Conservation (phyloP, 2,329 filamentous ascomycete genomes). For the Cytospora leucostoma region DNA sequence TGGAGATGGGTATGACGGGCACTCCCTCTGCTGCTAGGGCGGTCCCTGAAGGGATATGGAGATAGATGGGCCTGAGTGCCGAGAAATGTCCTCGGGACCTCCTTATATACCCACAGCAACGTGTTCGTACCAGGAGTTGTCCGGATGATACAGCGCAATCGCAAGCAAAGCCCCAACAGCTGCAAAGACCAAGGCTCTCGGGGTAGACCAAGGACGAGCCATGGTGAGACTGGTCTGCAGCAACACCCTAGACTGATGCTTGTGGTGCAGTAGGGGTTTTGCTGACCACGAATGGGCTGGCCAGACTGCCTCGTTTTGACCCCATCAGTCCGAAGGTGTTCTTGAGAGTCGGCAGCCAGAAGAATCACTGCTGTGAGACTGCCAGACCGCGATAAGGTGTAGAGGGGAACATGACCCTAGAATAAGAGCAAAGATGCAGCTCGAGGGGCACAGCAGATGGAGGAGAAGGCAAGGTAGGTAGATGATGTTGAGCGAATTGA, state of each 20-base stretch:
- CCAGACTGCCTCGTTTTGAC: constrained; percentile 3
- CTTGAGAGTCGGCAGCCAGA: background rate
- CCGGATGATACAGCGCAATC: constrained; percentile 12
- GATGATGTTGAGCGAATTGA: constrained; percentile 5
- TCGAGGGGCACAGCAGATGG: constrained; percentile 14
- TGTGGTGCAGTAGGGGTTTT: constrained; percentile 12
- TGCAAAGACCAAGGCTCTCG: constrained; percentile 9
- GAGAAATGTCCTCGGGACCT: background rate
- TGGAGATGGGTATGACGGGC: background rate
- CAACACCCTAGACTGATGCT: constrained; percentile 11
- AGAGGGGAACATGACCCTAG: background rate
- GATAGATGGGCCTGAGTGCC: background rate
- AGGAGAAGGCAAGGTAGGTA: background rate
- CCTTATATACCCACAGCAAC: background rate
- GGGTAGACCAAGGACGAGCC: constrained; percentile 3
- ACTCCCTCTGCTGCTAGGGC: background rate
- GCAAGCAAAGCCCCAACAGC: constrained; percentile 14
- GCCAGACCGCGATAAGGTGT: background rate
- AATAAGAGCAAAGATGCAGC: constrained; percentile 3
- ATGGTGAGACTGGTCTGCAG: constrained; percentile 9
- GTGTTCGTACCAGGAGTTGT: constrained; percentile 9
- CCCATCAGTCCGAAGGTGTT: constrained; percentile 2
- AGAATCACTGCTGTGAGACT: constrained; percentile 2
- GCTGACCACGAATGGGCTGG: constrained; percentile 1
- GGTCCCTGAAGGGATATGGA: background rate